A percentile compares a stretch with the other conserved stretches of the same genome.
phyloP scores from a whole-genome alignment of 495 filamentous ascomycete species.

The Cetradonia linearis region DNA sequence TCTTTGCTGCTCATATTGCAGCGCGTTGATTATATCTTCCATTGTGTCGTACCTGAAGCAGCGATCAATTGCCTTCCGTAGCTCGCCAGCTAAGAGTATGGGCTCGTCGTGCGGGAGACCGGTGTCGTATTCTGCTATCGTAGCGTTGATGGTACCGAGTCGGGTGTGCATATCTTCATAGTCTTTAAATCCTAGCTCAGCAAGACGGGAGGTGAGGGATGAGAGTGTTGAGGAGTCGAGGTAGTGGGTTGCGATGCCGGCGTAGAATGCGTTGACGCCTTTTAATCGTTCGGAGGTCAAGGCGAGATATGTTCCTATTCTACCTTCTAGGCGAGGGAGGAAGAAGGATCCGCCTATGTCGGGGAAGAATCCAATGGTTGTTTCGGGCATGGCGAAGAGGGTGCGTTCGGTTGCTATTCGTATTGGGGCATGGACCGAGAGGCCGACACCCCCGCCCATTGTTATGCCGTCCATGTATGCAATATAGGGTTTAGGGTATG shows the following conservation, averaged over 20 bases:
- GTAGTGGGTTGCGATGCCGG: conserved; percentile 88
- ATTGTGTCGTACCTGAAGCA: conserved; percentile 61
- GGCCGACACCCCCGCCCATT: conserved; percentile 94
- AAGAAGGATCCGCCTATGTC: conserved; percentile 96
- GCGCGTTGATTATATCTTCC: conserved; percentile 56
- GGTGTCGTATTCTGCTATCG: conserved; percentile 82
- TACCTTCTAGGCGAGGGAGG: conserved; percentile 75
- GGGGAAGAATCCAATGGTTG: conserved; percentile 94
- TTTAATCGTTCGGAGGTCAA: conserved; percentile 72
- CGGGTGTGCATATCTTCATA: conserved; percentile 49
- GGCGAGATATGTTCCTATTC: conserved; percentile 78
- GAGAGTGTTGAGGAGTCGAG: conserved; percentile 77
- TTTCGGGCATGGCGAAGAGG: conserved; percentile 96
- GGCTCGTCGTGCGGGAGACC: conserved; percentile 65
- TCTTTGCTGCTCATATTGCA: conserved; percentile 45
- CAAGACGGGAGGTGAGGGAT: conserved; percentile 70
- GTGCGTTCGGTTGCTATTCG: conserved; percentile 93
- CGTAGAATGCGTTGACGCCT: conserved; percentile 70
- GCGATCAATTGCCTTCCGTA: conserved; percentile 72
- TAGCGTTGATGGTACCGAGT: conserved; percentile 62
- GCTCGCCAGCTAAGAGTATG: conserved; percentile 50
- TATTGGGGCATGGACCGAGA: conserved; percentile 90
- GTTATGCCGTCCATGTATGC: conserved; percentile 97
- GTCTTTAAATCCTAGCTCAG: conserved; percentile 81
- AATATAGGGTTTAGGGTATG: conserved; percentile 83